Evolutionary conservation across 2,329 filamentous ascomycete species (phyloP), one percentile per base, ranked within the genome.

Genomic region (Verticillium isaacii): DNA sequence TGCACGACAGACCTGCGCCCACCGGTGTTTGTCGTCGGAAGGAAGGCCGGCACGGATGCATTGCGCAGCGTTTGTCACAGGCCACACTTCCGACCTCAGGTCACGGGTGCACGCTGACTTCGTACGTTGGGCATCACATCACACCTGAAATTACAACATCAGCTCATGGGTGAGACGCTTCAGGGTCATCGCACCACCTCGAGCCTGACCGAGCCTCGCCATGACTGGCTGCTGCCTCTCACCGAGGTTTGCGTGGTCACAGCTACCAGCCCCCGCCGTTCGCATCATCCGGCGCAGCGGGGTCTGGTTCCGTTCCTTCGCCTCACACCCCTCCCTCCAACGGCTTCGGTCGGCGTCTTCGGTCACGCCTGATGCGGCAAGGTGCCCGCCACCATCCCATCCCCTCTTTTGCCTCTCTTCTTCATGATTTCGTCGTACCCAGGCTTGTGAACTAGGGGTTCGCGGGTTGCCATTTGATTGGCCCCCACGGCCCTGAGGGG

Each of bases 1-100:
- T 65, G 65, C 65, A 66, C 63, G 64, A 64, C 63, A 66, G 62
- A 64, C 58, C 36, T 62, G 60, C 64, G 58, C 59, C 60, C 60
- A 59, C 59, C 63, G 39, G 57, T 34, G 34, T 36, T 29, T 29
- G 32, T 37, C 55, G 55, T 37, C 32, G 55, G 55, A n/a, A 25
- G 55, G 55, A 36, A 32, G 39, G 23, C 57, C 37, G 29, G 37
- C 15, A 50, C 57, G 57, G 39, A 45, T 50, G 23, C 5, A n/a
- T 41, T 34, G 29, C 19, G 25, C 45, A 52, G n/a, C 45, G 19
- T 3, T n/a, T 52, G 45, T 23, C 45, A 52, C 45, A 52, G 45
- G 45, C 45, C 45, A 50, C 41, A 14, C 45, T n/a, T 52, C 45
- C 3, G 19, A 52, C 23, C n/a, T 19, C 39, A 39, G 37, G 39